A percentile compares a stretch with the other conserved stretches of the same genome.
Evolutionary conservation across 495 filamentous ascomycete genomes (phyloP).

Genomic region (Penicillium verhagenii): DNA sequence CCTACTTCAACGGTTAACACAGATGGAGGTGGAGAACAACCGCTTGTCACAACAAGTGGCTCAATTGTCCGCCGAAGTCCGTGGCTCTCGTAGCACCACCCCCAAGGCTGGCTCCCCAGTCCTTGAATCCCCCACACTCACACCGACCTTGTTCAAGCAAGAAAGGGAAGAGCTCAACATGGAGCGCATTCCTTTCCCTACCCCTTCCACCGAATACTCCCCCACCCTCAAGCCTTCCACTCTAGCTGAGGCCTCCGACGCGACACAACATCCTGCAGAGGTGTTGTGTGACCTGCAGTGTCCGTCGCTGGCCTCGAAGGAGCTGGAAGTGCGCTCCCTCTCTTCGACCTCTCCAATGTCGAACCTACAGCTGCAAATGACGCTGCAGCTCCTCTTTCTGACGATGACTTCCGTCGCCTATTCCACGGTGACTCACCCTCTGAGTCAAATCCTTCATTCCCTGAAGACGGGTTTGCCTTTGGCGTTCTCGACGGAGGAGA

Average conservation of each 20-base stretch:
- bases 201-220: slow-evolving; percentile 49
- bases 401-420: slow-evolving; percentile 66
- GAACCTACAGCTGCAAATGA: slow-evolving; percentile 42
- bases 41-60: slow-evolving; percentile 64
- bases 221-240: slow-evolving; percentile 49
- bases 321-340: slow-evolving; percentile 50
- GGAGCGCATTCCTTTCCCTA: slow-evolving; percentile 50
- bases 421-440: slow-evolving; percentile 68
- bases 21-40: slow-evolving; percentile 65
- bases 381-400: slow-evolving; percentile 57
- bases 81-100: slow-evolving; percentile 45
- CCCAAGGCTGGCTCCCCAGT: slow-evolving; percentile 37
- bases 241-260: slow-evolving; percentile 72
- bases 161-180: slow-evolving; percentile 52
- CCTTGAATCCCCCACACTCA: slow-evolving; percentile 46
- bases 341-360: slow-evolving; percentile 53
- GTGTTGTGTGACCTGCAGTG: slow-evolving; percentile 99
- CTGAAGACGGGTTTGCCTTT: slow-evolving; percentile 76
- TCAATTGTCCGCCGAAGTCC: slow-evolving; percentile 59
- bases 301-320: slow-evolving; percentile 76
- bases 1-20: slow-evolving; percentile 61
- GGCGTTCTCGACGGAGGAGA: slow-evolving; percentile 55
- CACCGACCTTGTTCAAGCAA: slow-evolving; percentile 54
- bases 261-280: slow-evolving; percentile 99
- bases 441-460: slow-evolving; percentile 70